Conservation (phyloP, 352 stramenopile species). For the Globisporangium perplexum region DNA sequence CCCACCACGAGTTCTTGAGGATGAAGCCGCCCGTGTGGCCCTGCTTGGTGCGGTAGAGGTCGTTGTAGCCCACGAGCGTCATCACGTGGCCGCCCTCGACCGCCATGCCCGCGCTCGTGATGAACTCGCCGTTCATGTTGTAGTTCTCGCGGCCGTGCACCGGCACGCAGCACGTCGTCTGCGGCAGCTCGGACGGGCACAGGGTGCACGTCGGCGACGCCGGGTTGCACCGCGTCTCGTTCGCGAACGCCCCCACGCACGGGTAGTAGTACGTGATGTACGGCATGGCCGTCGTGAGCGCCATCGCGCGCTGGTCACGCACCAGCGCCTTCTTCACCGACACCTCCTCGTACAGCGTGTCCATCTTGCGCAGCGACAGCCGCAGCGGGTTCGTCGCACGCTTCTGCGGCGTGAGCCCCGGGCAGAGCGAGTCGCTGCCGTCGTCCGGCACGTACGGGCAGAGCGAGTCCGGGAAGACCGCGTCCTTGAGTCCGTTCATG, state of each 20-base stretch:
- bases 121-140: constrained; percentile 68
- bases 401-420: constrained; percentile 27
- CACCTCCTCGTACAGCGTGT: constrained; percentile 32
- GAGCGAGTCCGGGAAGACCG: constrained; percentile 43
- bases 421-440: constrained; percentile 44
- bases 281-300: constrained; percentile 46
- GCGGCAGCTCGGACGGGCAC: constrained; percentile 37
- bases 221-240: constrained; percentile 48
- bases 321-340: constrained; percentile 41
- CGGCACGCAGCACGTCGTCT: constrained; percentile 53
- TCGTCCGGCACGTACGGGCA: constrained; percentile 38
- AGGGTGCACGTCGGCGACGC: constrained; percentile 39
- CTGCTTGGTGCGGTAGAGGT: constrained; percentile 51
- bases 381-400: constrained; percentile 40
- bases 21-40: constrained; percentile 64
- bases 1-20: constrained; percentile 76
- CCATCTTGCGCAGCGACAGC: constrained; percentile 39
- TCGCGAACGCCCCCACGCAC: constrained; percentile 41
- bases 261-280: constrained; percentile 63
- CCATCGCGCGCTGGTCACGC: constrained; percentile 34
- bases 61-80: constrained; percentile 68
- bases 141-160: constrained; percentile 36
- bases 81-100: constrained; percentile 58
- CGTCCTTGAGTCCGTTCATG: constrained; percentile 40
- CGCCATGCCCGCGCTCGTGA: constrained; percentile 44